Conservation (phyloP, 202 grass and related monocot species). For the Carex sylvatica region DNA sequence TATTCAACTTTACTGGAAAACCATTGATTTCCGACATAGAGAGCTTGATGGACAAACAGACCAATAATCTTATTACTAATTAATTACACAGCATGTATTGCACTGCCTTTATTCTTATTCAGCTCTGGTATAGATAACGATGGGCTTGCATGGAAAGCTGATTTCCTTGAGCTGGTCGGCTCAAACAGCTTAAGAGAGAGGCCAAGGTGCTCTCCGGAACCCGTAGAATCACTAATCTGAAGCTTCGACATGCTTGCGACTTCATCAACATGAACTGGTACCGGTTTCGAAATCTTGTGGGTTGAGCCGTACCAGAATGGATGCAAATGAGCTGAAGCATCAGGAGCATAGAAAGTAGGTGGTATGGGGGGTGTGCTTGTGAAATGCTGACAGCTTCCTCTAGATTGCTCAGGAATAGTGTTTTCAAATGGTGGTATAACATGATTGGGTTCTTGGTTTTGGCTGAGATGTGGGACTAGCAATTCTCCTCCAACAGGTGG, state of each 20-base stretch:
- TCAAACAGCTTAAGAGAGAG: constrained; percentile 71
- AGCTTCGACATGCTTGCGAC: constrained; percentile 80
- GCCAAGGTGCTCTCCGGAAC: constrained; percentile 43
- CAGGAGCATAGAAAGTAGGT: constrained; percentile 41
- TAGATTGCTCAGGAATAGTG: constrained; percentile 36
- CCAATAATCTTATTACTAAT: not conserved
- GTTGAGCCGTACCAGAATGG: constrained; percentile 26
- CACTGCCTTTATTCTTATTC: constrained; percentile 59
- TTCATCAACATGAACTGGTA: constrained; percentile 62
- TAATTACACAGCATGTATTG: constrained; percentile 74
- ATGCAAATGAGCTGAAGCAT: constrained; percentile 38
- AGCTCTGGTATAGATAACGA: constrained; percentile 49
- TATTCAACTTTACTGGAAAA: not conserved
- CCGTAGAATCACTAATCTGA: constrained; percentile 49
- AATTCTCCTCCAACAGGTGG: constrained; percentile 34
- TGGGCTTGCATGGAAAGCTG: constrained; percentile 64
- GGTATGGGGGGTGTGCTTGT: constrained; percentile 33
- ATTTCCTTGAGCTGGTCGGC: constrained; percentile 45
- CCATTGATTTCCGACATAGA: not conserved
- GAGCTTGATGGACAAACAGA: not conserved
- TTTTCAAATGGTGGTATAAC: constrained; percentile 26
- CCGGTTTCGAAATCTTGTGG: constrained; percentile 66
- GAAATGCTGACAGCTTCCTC: constrained; percentile 26
- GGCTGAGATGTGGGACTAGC: constrained; percentile 36
- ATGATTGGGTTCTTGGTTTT: constrained; percentile 44